phyloP scores from a whole-genome alignment of 2,329 filamentous ascomycete genomes.

The Cadophora sp. region DNA sequence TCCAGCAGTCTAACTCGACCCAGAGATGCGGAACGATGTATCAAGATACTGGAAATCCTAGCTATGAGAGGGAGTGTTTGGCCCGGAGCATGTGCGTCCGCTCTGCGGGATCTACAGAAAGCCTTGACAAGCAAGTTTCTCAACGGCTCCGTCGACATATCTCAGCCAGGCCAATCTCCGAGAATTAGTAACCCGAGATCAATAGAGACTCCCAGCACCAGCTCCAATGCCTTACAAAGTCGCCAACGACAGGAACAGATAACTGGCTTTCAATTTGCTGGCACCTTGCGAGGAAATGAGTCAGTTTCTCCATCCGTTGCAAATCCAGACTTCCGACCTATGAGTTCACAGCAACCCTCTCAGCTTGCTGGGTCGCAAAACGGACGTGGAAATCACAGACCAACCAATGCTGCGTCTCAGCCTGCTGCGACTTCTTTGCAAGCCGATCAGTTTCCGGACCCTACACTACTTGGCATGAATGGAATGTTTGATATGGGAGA shows the following conservation, averaged over 20 bases:
- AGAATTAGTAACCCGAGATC: neutral
- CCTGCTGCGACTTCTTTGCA: neutral
- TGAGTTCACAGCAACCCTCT: neutral
- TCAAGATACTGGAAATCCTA: conserved; percentile 46
- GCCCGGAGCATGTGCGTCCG: conserved; percentile 50
- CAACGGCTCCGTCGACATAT: neutral
- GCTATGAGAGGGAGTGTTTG: conserved; percentile 47
- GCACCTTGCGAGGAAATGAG: neutral
- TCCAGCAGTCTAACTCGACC: conserved; percentile 27
- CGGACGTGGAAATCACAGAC: neutral
- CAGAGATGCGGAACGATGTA: conserved; percentile 35
- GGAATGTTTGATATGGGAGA: conserved; percentile 14
- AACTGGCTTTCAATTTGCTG: neutral
- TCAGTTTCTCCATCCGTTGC: neutral
- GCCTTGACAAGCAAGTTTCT: conserved; percentile 18
- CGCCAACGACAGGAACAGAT: neutral
- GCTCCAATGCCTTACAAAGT: neutral
- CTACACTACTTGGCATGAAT: conserved; percentile 1
- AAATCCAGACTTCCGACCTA: neutral
- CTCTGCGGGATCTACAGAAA: conserved; percentile 45
- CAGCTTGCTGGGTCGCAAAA: neutral
- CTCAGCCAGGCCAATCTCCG: neutral
- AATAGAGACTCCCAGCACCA: neutral
- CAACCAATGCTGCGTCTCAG: neutral
- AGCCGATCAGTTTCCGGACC: neutral